Evolutionary conservation across 2,329 filamentous ascomycete species (phyloP).

Genomic region (Cladosporium cucumerinum): DNA sequence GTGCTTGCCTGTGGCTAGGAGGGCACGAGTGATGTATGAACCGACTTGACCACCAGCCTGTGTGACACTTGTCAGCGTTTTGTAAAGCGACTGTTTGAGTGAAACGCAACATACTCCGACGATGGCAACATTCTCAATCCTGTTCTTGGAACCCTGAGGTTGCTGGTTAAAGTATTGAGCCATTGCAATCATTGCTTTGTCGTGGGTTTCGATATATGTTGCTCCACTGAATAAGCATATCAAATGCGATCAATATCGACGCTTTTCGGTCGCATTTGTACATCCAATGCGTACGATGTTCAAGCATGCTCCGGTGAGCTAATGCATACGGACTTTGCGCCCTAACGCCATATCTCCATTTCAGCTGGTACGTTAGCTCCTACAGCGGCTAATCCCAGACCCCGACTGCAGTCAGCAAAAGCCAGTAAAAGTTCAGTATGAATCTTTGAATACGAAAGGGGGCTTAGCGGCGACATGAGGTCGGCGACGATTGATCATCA

Average conservation of each 20-base stretch:
- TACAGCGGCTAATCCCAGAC: not conserved
- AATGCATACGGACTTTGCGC: not conserved
- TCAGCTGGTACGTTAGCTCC: not conserved
- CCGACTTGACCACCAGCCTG: conserved; percentile 30
- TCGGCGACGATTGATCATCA: not conserved
- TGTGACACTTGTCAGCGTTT: not conserved
- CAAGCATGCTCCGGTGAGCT: not conserved
- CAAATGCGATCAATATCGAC: not conserved
- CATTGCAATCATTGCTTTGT: not conserved
- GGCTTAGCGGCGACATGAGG: not conserved
- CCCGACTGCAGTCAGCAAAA: not conserved
- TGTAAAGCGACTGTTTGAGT: not conserved
- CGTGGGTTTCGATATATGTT: not conserved
- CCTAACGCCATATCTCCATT: not conserved
- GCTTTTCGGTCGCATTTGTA: not conserved
- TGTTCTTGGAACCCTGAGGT: conserved; percentile 6
- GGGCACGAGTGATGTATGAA: conserved; percentile 31
- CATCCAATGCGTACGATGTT: not conserved
- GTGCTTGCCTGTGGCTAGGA: conserved; percentile 34
- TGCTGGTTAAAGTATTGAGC: conserved; percentile 11
- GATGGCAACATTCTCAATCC: conserved; percentile 15
- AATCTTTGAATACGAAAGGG: not conserved
- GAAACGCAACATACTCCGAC: not conserved
- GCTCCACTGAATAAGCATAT: not conserved
- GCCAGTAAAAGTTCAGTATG: not conserved